A percentile compares a stretch with the other conserved stretches of the same genome.
Evolutionary conservation across 257 asterid genomes (phyloP).

Genomic region (Nicotiana obtusifolia): DNA sequence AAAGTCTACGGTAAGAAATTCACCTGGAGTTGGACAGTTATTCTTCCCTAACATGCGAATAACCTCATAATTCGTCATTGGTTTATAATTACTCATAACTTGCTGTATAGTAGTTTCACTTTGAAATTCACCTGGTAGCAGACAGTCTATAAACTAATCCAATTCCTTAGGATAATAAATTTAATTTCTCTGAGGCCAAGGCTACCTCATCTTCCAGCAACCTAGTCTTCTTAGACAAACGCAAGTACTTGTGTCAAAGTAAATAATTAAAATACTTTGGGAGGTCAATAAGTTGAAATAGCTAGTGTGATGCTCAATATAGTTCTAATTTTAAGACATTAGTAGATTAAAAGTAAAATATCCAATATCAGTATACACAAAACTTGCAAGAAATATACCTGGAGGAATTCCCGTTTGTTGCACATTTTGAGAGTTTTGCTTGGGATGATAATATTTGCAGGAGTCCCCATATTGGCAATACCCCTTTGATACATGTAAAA

Average conservation of each 20-base stretch:
- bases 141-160: neutral
- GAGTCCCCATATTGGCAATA: conserved; percentile 79
- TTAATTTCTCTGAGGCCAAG: neutral
- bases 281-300: neutral
- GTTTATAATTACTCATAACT: neutral
- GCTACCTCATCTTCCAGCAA: conserved; percentile 3
- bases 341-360: neutral
- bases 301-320: neutral
- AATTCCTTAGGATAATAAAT: neutral
- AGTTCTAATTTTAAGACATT: neutral
- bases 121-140: neutral
- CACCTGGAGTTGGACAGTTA: neutral
- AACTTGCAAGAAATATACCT: conserved; percentile 31
- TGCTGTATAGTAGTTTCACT: neutral
- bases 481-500: conserved; percentile 41
- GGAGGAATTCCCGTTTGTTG: conserved; percentile 30
- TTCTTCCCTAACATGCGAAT: neutral
- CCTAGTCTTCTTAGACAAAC: neutral
- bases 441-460: conserved; percentile 87
- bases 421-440: conserved; percentile 29
- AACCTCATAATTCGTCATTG: neutral
- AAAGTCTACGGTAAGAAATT: neutral
- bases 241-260: neutral
- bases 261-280: neutral
- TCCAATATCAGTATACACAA: neutral